A percentile compares a stretch with the other conserved stretches of the same genome.
Conservation (phyloP, 2,329 filamentous ascomycete species). For the Chaetothyriales sp. region DNA sequence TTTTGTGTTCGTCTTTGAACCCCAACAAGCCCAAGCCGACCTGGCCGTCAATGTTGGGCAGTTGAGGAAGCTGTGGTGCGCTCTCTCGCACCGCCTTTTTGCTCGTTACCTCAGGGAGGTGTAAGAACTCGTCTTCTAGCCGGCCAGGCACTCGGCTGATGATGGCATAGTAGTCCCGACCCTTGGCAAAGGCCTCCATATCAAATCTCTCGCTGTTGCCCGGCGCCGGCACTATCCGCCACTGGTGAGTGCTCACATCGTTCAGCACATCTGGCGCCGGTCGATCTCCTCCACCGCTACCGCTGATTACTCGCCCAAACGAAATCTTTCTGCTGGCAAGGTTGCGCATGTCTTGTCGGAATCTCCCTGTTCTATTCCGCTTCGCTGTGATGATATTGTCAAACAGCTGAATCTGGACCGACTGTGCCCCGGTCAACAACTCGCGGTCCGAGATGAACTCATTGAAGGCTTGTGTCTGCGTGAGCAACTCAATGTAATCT, state of each 20-base stretch:
- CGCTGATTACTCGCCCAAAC: neutral
- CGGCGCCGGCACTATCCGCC: slow-evolving; percentile 46
- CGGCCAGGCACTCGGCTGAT: slow-evolving; percentile 60
- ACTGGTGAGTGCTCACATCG: slow-evolving; percentile 48
- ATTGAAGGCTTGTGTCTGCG: slow-evolving; percentile 51
- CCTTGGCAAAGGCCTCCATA: slow-evolving; percentile 8
- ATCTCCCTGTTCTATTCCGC: slow-evolving; percentile 43
- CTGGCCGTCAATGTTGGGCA: neutral
- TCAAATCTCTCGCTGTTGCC: slow-evolving; percentile 33
- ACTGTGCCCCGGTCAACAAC: slow-evolving; percentile 16
- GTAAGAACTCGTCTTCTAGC: slow-evolving; percentile 56
- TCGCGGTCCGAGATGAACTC: slow-evolving; percentile 51
- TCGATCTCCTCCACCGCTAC: neutral
- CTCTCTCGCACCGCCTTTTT: neutral
- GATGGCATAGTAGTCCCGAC: slow-evolving; percentile 45
- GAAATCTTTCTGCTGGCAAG: slow-evolving; percentile 1
- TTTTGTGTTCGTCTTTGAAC: neutral
- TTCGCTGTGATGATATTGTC: slow-evolving; percentile 52
- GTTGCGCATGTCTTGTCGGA: slow-evolving; percentile 6
- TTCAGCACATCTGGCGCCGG: slow-evolving; percentile 41
- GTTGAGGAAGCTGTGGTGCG: neutral
- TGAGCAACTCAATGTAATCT: slow-evolving; percentile 47
- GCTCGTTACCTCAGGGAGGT: neutral
- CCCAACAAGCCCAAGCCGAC: neutral
- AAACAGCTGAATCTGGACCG: slow-evolving; percentile 38